These are phyloP conservation scores for Cordyceps cateniannulata DNA, from an alignment of 2,329 filamentous ascomycete genomes.

Conservation along the genomic window DNA sequence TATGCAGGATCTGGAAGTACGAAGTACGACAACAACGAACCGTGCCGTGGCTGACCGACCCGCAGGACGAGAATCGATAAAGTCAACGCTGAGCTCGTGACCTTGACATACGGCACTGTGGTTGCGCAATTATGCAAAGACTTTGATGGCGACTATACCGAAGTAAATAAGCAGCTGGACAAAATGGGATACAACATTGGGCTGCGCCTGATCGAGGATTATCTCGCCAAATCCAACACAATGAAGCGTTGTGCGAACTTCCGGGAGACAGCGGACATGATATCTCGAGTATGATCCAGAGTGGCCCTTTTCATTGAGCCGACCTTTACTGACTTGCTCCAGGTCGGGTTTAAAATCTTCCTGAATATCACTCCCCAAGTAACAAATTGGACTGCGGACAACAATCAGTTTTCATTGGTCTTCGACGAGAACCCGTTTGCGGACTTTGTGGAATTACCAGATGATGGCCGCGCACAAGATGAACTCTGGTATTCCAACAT, in stretches of 20 bases:
- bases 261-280: constrained; percentile 92
- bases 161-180: constrained; percentile 96
- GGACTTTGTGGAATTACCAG: constrained; percentile 94
- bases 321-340: constrained; percentile 2
- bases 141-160: constrained; percentile 86
- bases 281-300: constrained; percentile 62
- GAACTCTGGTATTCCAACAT: constrained; percentile 99
- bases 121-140: constrained; percentile 95
- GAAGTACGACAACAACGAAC: constrained; percentile 5
- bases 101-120: constrained; percentile 94
- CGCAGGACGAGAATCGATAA: constrained; percentile 88
- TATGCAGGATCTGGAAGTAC: constrained; percentile 83
- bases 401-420: constrained; percentile 90
- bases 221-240: constrained; percentile 88
- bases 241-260: constrained; percentile 88
- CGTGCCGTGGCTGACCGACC: constrained; percentile 21
- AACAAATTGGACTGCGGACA: constrained; percentile 93
- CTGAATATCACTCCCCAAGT: constrained; percentile 91
- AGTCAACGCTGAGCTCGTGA: constrained; percentile 95
- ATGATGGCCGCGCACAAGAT: constrained; percentile 91
- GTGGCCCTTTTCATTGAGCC: not conserved
- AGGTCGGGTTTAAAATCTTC: constrained; percentile 99
- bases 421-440: constrained; percentile 97
- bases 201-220: constrained; percentile 91
- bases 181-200: constrained; percentile 99